Base-by-base conservation (phyloP, 495 filamentous ascomycete genomes). In the Cercophora scortea region DNA sequence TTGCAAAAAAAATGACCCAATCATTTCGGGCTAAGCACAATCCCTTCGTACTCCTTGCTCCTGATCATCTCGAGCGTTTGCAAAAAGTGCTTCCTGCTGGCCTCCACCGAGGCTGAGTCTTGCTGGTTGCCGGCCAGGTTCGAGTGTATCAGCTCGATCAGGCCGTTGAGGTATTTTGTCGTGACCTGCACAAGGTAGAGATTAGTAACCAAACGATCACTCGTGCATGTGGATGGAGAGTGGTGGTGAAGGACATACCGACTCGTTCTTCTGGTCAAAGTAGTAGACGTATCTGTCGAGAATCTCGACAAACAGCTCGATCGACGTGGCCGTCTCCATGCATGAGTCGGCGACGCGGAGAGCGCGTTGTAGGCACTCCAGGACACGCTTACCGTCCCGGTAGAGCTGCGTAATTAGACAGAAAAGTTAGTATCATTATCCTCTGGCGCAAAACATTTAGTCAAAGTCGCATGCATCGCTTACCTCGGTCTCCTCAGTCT, bases 261-360 rank as follows among this genome's bases (percentile, higher is more conserved):
- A 92, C 71, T 98, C 93, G 69, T 98, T 98, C 71, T 95, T 90
- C 61, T 97, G 90, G 69, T 98, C 93, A 71, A 96, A 98, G 70
- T 96, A 97, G 68, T 98, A 98, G 47, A 97, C 93, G 70, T 97
- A 98, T 65, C 93, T 82, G 63, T 97, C 96, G 53, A 98, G 73
- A 54, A 98, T 97, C 71, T 98, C 93, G 45, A 98, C 93, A 62
- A 98, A 98, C 40, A 98, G 76, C 71, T 98, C 93, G 19, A 97
- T 90, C 3, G 89, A 95, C 3, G 96, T 95, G 8, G 90, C 90
- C n/a, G 90, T 91, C 68, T 98, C 93, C 93, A 98, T 98, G 71
- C 93, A 98, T 6, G 93, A 93, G 69, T 98, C 93, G 2, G 93
- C 93, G 8, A 98, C 93, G 46, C 93, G 87, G 17, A 97, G 82